These are phyloP conservation scores for Coemansia sp. DNA, from an alignment of 192 early-diverging fungal species.

Conservation along the genomic window DNA sequence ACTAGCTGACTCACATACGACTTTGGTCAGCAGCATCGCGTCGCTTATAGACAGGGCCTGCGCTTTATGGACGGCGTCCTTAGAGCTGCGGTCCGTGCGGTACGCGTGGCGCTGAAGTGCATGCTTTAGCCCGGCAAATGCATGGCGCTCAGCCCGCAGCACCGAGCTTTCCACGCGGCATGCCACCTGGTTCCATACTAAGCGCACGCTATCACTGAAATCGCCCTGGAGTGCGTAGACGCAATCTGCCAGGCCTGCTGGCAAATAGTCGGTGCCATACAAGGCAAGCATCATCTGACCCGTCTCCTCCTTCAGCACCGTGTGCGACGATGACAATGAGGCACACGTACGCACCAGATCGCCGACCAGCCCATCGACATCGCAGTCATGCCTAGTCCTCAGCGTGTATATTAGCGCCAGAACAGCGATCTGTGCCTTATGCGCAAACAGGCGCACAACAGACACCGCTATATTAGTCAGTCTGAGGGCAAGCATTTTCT, in stretches of 20 bases:
- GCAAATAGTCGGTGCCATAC: background rate
- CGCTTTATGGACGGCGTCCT: background rate
- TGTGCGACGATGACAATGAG: background rate
- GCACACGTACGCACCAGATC: slow-evolving; percentile 4
- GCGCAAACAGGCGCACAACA: background rate
- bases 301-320: slow-evolving; percentile 7
- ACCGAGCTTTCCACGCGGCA: background rate
- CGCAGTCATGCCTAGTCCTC: background rate
- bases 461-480: slow-evolving; percentile 8
- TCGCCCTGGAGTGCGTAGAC: slow-evolving; percentile 18
- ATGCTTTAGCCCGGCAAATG: background rate
- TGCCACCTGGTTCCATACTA: slow-evolving; percentile 16
- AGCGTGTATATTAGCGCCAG: slow-evolving; percentile 23
- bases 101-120: slow-evolving; percentile 2
- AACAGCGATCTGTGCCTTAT: slow-evolving; percentile 4
- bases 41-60: slow-evolving; percentile 17
- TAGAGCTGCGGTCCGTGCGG: background rate
- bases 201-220: slow-evolving; percentile 12
- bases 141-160: background rate
- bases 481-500: background rate
- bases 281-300: slow-evolving; percentile 20
- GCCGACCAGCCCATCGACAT: slow-evolving; percentile 1
- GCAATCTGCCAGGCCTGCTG: background rate
- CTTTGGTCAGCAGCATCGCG: slow-evolving; percentile 19
- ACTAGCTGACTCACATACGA: background rate